Evolutionary conservation across 805 yeast genomes (phyloP).

Genomic region (Kregervanrija fluxuum): DNA sequence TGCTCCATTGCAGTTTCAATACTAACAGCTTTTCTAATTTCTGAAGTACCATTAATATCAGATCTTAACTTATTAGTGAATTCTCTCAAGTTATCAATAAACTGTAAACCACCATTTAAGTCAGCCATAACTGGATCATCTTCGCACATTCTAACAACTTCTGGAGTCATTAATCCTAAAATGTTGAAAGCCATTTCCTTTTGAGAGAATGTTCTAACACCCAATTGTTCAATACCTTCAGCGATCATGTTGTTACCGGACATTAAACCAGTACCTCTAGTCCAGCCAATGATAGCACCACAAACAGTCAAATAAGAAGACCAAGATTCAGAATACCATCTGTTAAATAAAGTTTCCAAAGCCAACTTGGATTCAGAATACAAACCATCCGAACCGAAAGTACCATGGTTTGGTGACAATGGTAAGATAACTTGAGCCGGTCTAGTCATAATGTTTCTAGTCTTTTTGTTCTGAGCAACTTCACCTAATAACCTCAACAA

Average conservation of each 20-base stretch:
- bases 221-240: slow-evolving; percentile 91
- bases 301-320: slow-evolving; percentile 86
- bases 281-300: slow-evolving; percentile 99
- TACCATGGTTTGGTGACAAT: slow-evolving; percentile 97
- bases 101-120: slow-evolving; percentile 97
- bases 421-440: slow-evolving; percentile 98
- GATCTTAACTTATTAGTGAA: slow-evolving; percentile 74
- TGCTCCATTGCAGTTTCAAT: slow-evolving; percentile 88
- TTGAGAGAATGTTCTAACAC: slow-evolving; percentile 97
- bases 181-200: slow-evolving; percentile 99
- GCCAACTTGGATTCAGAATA: slow-evolving; percentile 97
- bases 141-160: slow-evolving; percentile 80
- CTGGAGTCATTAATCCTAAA: slow-evolving; percentile 87
- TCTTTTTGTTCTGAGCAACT: slow-evolving; percentile 75
- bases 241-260: slow-evolving; percentile 95
- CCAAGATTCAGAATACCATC: slow-evolving; percentile 99
- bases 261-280: slow-evolving; percentile 99
- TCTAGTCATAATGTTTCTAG: slow-evolving; percentile 78
- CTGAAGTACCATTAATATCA: slow-evolving; percentile 73
- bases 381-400: slow-evolving; percentile 96
- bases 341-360: slow-evolving; percentile 92
- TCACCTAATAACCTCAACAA: slow-evolving; percentile 86
- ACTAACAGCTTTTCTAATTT: slow-evolving; percentile 90
- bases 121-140: slow-evolving; percentile 95
- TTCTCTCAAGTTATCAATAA: slow-evolving; percentile 84